Percentiles rank a stretch among this genome's conserved stretches.
phyloP scores from a whole-genome alignment of 805 yeast genomes.

The Hanseniaspora pseudoguilliermondii region DNA sequence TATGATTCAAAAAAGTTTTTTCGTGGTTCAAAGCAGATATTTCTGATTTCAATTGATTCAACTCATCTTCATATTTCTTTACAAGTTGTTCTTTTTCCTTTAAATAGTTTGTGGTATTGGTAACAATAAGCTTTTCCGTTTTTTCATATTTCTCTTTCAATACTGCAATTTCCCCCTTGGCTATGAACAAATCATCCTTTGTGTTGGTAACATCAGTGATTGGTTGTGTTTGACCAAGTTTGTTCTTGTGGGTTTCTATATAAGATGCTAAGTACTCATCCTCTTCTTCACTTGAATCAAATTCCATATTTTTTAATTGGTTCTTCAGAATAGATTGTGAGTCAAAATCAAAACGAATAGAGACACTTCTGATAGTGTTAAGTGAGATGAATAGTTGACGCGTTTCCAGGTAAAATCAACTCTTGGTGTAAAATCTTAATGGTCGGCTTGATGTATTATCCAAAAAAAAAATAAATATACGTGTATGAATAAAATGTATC shows the following conservation, averaged over 20 bases:
- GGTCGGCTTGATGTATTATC: no score
- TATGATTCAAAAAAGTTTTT: slow-evolving; percentile 34
- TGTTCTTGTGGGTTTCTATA: slow-evolving; percentile 26
- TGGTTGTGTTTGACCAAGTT: slow-evolving; percentile 4
- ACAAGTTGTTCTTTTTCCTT: slow-evolving; percentile 21
- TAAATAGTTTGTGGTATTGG: slow-evolving; percentile 27
- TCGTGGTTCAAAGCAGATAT: slow-evolving; percentile 40
- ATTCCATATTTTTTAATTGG: not conserved
- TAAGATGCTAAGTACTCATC: slow-evolving; percentile 32
- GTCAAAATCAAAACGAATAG: no score
- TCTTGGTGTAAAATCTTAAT: no score
- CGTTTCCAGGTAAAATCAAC: no score
- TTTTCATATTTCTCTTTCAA: slow-evolving; percentile 51
- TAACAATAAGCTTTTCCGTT: slow-evolving; percentile 31
- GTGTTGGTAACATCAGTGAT: slow-evolving; percentile 12
- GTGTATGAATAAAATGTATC: no score
- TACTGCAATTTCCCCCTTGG: slow-evolving; percentile 73
- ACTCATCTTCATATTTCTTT: slow-evolving; percentile 26
- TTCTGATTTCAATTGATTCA: slow-evolving; percentile 31
- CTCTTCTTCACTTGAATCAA: slow-evolving; percentile 16
- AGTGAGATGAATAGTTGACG: no score
- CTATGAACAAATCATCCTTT: slow-evolving; percentile 32
- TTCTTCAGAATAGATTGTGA: no score
- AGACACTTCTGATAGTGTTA: no score
- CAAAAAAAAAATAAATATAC: no score